phyloP scores from a whole-genome alignment of 495 filamentous ascomycete genomes.

The Pyrenula massariospora region DNA sequence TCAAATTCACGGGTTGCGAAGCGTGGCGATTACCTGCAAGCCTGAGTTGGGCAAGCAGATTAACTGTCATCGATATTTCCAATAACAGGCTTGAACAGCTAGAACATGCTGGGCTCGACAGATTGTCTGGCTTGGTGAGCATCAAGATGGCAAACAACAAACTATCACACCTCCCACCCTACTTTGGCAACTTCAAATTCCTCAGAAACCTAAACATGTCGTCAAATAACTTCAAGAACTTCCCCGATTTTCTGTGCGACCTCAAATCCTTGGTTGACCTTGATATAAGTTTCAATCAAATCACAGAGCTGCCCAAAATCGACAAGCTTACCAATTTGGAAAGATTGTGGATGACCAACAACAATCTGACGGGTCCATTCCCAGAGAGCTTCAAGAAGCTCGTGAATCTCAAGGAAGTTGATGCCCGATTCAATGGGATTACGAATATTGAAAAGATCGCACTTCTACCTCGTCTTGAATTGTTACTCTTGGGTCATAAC shows the following conservation, averaged over 20 bases:
- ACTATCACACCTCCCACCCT: conserved; percentile 60
- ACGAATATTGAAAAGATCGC: conserved; percentile 75
- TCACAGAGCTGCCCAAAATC: conserved; percentile 64
- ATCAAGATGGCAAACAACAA: conserved; percentile 90
- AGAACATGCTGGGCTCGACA: conserved; percentile 67
- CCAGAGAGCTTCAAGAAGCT: conserved; percentile 58
- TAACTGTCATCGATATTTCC: conserved; percentile 86
- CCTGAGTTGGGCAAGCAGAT: conserved; percentile 63
- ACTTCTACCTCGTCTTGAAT: conserved; percentile 73
- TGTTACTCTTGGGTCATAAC: conserved; percentile 83
- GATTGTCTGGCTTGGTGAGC: conserved; percentile 64
- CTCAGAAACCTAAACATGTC: conserved; percentile 80
- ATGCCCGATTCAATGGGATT: conserved; percentile 85
- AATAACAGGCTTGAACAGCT: conserved; percentile 86
- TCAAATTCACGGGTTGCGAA: conserved; percentile 89
- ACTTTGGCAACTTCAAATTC: conserved; percentile 65
- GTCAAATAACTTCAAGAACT: conserved; percentile 77
- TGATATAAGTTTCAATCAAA: conserved; percentile 93
- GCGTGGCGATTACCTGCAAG: conserved; percentile 77
- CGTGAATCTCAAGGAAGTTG: conserved; percentile 74
- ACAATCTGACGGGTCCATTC: conserved; percentile 64
- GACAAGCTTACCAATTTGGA: conserved; percentile 69
- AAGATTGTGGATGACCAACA: conserved; percentile 91
- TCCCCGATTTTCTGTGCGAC: conserved; percentile 74
- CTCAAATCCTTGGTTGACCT: conserved; percentile 79